These are phyloP conservation scores for Xylariaceae sp. DNA, from an alignment of 2,329 filamentous ascomycete genomes.

Conservation along the genomic window DNA sequence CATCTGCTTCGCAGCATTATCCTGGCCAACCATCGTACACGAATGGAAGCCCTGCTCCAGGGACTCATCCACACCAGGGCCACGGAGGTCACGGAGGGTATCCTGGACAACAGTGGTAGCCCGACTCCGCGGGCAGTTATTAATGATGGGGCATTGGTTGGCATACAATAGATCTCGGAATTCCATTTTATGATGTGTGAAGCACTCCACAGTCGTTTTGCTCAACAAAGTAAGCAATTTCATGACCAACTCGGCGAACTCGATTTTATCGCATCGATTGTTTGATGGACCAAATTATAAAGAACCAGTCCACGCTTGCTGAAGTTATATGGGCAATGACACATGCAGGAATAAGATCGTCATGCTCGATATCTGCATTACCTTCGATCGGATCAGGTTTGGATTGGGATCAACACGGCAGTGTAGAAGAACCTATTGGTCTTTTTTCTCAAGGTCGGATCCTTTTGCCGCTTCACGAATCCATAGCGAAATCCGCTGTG, in stretches of 20 bases:
- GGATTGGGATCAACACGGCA: too few species aligned
- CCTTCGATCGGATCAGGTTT: too few species aligned
- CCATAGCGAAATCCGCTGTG: constrained; percentile 30
- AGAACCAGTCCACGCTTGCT: too few species aligned
- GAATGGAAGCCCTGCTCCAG: constrained; percentile 20
- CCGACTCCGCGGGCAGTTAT: too few species aligned
- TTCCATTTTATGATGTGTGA: constrained; percentile 10
- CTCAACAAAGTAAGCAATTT: background rate
- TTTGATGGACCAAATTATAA: too few species aligned
- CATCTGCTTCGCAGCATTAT: constrained; percentile 21
- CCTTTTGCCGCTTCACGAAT: constrained; percentile 25
- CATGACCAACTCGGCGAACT: background rate
- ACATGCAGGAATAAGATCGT: background rate
- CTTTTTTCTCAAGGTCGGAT: constrained; percentile 32
- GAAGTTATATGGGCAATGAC: too few species aligned
- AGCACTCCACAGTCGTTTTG: constrained; percentile 7
- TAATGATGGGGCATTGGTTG: background rate
- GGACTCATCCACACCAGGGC: constrained; percentile 24
- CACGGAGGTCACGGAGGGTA: constrained; percentile 30
- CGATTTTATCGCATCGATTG: background rate
- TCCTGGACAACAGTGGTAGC: constrained; percentile 26
- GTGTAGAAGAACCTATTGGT: constrained; percentile 22
- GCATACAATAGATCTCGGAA: constrained; percentile 12
- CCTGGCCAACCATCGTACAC: constrained; percentile 25
- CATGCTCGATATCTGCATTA: background rate